Base-by-base conservation (phyloP, 2,329 filamentous ascomycete species). In the Colletotrichum siamense region DNA sequence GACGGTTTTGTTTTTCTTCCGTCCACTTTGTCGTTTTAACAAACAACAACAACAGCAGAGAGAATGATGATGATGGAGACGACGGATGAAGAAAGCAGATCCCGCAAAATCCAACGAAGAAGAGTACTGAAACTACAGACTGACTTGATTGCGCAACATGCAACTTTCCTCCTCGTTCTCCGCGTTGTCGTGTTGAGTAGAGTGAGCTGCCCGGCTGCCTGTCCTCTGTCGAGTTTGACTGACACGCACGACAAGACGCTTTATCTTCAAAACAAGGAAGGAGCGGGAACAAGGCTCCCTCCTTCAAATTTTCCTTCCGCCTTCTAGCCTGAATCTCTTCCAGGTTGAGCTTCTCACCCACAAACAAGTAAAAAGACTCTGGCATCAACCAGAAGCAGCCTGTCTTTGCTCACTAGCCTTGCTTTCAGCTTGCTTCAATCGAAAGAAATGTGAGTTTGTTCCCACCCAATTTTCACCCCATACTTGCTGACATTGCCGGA, bases 341-440 rank as follows among this genome's bases (percentile, higher is more conserved):
- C n/a, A 52, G n/a, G 5, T 49, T n/a, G 39, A 49, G 18, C 16
- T n/a, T 18, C 36, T 3, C 36, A 44, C 16, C 16, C 1, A 10
- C 16, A 44, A 6, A 44, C 36, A 1, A 44, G 16, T 3, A 10
- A 9, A n/a, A n/a, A 49, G 39, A 22, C 39, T n/a, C 18, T 44
- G 4, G 18, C 39, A 12, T n/a, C 18, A 6, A n/a, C 18, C 9
- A n/a, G 39, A 49, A 49, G 39, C 18, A n/a, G 6, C 39, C 22
- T 4, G 39, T 0, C 18, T 49, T 22, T 7, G 5, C 39, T 2
- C 5, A 49, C 9, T 7, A 12, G 18, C 0, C 5, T 12, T 49
- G 18, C 39, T 49, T 49, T n/a, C 39, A 49, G 0, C 36, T 44
- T 44, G 36, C 2, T 44, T 44, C 36, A 44, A 44, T 44, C 36